phyloP scores from a whole-genome alignment of 495 filamentous ascomycete genomes.

The Podospora conica region DNA sequence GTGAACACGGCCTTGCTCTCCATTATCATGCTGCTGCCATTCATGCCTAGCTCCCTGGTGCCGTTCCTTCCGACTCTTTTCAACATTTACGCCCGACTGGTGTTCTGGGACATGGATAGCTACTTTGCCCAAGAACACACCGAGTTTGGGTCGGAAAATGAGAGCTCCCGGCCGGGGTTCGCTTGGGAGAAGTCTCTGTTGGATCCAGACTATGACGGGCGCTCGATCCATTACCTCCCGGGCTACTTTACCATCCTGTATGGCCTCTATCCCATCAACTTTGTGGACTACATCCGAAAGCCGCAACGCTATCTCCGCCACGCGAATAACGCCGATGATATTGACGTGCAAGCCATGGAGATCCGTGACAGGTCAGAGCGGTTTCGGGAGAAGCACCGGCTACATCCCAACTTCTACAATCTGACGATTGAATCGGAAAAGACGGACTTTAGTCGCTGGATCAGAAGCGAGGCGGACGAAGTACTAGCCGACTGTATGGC shows the following conservation, averaged over 20 bases:
- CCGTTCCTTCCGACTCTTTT: slow-evolving; percentile 60
- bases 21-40: slow-evolving; percentile 69
- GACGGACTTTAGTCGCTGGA: slow-evolving; percentile 61
- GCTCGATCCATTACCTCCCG: slow-evolving; percentile 61
- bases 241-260: slow-evolving; percentile 76
- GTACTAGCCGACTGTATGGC: slow-evolving; percentile 65
- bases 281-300: slow-evolving; percentile 70
- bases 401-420: slow-evolving; percentile 70
- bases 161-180: slow-evolving; percentile 18
- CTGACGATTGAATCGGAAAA: slow-evolving; percentile 66
- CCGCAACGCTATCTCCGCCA: slow-evolving; percentile 63
- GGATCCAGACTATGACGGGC: slow-evolving; percentile 50
- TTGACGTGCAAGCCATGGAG: slow-evolving; percentile 65
- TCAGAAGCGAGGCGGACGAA: slow-evolving; percentile 65
- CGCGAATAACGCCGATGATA: slow-evolving; percentile 56
- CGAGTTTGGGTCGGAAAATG: slow-evolving; percentile 26
- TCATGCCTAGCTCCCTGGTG: slow-evolving; percentile 60
- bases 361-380: slow-evolving; percentile 61
- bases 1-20: slow-evolving; percentile 60
- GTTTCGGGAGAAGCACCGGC: slow-evolving; percentile 58
- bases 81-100: slow-evolving; percentile 64
- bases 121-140: slow-evolving; percentile 27
- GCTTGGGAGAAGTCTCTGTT: slow-evolving; percentile 56
- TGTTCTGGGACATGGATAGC: slow-evolving; percentile 63
- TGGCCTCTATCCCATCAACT: slow-evolving; percentile 73